Evolutionary conservation across 331 rosid species (phyloP).

Genomic region (Pyrus hybrid): DNA sequence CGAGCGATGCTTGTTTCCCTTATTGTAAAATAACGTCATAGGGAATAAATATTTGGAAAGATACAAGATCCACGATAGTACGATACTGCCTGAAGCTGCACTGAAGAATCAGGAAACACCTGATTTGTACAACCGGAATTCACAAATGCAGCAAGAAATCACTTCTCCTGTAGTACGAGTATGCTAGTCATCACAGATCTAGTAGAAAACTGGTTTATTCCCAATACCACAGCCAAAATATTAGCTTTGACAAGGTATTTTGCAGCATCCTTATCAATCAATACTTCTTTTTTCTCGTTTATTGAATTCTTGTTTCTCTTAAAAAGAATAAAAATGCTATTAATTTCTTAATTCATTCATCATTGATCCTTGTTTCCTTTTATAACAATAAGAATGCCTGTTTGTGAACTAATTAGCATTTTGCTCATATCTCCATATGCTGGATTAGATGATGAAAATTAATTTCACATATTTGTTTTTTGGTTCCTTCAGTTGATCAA

Average conservation of each 20-base stretch:
- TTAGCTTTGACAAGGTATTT: not conserved
- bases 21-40: too few relatives aligned
- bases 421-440: not conserved
- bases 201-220: not conserved
- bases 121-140: too few relatives aligned
- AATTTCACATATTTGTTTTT: too few relatives aligned
- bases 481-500: too few relatives aligned
- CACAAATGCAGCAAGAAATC: too few relatives aligned
- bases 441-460: not conserved
- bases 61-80: not conserved
- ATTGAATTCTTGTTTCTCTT: not conserved
- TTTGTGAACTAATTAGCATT: not conserved
- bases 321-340: not conserved
- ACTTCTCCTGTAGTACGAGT: too few relatives aligned
- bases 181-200: not conserved
- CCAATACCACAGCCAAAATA: not conserved
- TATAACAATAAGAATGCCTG: not conserved
- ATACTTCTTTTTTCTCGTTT: too few relatives aligned
- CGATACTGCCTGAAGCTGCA: not conserved
- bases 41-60: not conserved
- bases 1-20: not conserved
- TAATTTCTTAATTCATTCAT: not conserved
- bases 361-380: not conserved
- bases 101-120: not conserved
- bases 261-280: not conserved